Evolutionary conservation across 1,284 basidiomycete species (phyloP), one percentile per base, ranked within the genome.

Genomic region (Cryptococcus wingfieldii): DNA sequence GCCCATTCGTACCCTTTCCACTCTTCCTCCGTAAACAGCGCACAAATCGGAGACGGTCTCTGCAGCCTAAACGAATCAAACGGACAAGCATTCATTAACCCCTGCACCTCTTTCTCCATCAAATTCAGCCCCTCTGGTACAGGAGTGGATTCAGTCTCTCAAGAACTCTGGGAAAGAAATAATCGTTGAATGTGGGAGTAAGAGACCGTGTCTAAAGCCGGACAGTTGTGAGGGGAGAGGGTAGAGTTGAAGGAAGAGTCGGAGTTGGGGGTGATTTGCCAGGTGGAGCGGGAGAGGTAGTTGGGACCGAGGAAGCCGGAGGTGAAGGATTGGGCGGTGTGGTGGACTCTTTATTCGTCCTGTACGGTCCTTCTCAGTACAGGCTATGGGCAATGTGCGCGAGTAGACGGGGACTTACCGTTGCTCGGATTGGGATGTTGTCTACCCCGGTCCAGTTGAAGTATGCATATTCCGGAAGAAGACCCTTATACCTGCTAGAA

Each of bases 181-280:
- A 41, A 16, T 10, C 38, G 38, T 50, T 50, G 48, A 50, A 50
- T 5, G 38, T 50, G 48, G 4, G n/a, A n/a, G 37, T 28, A 50
- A 7, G 48, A 50, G 48, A 38, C 38, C 34, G 48, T 50, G 48
- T 37, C 38, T 23, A 23, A n/a, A 10, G 48, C 48, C 13, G 25
- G 46, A 14, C 48, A 50, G 37, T 50, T 50, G 12, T 28, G 19
- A 14, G 48, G 38, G 10, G 48, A 28, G 16, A 50, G 38, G 4
- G 48, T 50, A 14, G 48, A 50, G 48, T 50, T 50, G 48, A 50
- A 50, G 12, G 48, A 38, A 13, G 48, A n/a, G 16, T 38, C n/a
- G 14, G 48, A 50, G 19, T 50, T 38, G 19, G 48, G 48, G 18
- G 48, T 50, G 48, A 50, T 27, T 16, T 23, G 38, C 48, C 48